A percentile compares a stretch with the other conserved stretches of the same genome.
Evolutionary conservation across 305 asterid species (phyloP).

Genomic region (Stenogyne calaminthoides): DNA sequence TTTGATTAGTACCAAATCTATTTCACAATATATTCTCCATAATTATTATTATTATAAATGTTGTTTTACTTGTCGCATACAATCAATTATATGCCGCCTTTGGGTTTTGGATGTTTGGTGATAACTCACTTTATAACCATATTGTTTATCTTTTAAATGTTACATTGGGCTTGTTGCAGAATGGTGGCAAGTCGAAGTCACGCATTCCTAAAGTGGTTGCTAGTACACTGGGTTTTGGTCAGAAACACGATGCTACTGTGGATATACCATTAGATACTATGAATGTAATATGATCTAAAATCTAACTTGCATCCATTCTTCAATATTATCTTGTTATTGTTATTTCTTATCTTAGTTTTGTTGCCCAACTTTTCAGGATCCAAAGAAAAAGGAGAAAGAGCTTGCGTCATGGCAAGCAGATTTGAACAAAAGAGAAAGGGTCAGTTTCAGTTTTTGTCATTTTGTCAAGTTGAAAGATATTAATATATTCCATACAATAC

Average conservation of each 20-base stretch:
- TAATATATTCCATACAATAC: too few species aligned
- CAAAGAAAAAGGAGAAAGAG: constrained; percentile 77
- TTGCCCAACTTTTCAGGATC: constrained; percentile 54
- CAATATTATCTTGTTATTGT: neutral
- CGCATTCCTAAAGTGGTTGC: constrained; percentile 78
- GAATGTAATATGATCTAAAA: constrained; percentile 55
- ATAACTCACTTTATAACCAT: constrained; percentile 10
- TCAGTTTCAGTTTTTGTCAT: constrained; percentile 34
- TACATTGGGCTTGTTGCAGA: constrained; percentile 52
- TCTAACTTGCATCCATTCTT: constrained; percentile 11
- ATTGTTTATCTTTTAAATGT: constrained; percentile 15
- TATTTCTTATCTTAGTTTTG: constrained; percentile 4
- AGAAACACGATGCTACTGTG: constrained; percentile 90
- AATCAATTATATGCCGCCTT: neutral
- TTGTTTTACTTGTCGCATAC: neutral
- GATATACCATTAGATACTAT: constrained; percentile 83
- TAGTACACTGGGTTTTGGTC: constrained; percentile 86
- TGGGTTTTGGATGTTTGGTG: constrained; percentile 7
- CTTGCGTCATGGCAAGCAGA: constrained; percentile 91
- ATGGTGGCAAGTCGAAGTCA: constrained; percentile 80
- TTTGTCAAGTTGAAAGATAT: constrained; percentile 9
- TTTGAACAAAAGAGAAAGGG: constrained; percentile 87
- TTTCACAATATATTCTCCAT: neutral
- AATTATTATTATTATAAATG: neutral
- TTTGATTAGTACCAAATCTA: neutral